phyloP scores from a whole-genome alignment of 176 grass and related monocot species.

The Alloteropsis semialata region DNA sequence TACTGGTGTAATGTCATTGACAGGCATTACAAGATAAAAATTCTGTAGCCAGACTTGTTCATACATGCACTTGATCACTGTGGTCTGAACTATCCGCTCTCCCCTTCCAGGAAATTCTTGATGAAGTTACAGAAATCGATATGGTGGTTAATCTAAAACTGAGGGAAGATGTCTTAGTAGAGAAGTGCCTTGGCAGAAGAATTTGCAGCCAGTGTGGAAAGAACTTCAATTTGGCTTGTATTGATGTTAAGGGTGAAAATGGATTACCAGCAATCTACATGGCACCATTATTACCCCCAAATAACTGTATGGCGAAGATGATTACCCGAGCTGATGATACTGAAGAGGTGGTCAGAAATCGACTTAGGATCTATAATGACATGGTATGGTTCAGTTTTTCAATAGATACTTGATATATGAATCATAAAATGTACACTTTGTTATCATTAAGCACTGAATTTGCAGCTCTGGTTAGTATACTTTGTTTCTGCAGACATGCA shows the following conservation, averaged over 20 bases:
- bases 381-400: conserved; percentile 51
- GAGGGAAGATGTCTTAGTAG: conserved; percentile 83
- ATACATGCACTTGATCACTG: background rate
- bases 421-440: background rate
- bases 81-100: background rate
- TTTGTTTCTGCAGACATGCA: background rate
- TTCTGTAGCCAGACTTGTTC: background rate
- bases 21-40: background rate
- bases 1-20: background rate
- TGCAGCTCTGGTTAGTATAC: background rate
- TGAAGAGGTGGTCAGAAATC: conserved; percentile 77
- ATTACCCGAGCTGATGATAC: conserved; percentile 85
- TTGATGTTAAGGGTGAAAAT: conserved; percentile 73
- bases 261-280: conserved; percentile 81
- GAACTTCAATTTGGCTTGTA: conserved; percentile 87
- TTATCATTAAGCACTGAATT: background rate
- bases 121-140: conserved; percentile 79
- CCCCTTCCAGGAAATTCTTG: conserved; percentile 71
- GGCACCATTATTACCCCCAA: conserved; percentile 76
- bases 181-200: conserved; percentile 94
- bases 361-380: conserved; percentile 73
- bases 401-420: background rate
- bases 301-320: conserved; percentile 77
- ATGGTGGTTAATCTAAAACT: conserved; percentile 97
- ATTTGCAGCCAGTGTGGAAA: conserved; percentile 79